These are phyloP conservation scores for Saccharomycopsis microspora DNA, from an alignment of 805 yeast genomes.

Conservation along the genomic window DNA sequence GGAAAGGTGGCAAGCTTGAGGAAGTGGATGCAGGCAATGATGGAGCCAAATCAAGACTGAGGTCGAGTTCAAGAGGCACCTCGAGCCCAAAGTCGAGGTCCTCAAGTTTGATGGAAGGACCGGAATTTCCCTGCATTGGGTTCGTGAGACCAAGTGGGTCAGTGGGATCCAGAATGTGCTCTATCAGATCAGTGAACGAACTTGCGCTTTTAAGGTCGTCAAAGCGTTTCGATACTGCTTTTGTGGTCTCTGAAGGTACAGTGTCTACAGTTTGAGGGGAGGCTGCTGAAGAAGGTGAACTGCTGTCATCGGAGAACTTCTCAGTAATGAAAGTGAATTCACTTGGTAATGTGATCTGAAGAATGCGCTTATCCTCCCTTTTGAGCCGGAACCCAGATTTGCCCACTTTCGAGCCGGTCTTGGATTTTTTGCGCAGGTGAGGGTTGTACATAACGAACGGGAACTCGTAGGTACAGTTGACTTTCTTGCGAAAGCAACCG, in stretches of 20 bases:
- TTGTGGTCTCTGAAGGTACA: not conserved
- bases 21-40: no score
- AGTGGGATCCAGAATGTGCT: not conserved
- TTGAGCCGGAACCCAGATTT: slow-evolving; percentile 1
- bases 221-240: not conserved
- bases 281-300: not conserved
- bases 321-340: slow-evolving; percentile 12
- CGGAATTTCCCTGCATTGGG: not conserved
- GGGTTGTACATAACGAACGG: slow-evolving; percentile 12
- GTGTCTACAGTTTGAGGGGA: not conserved
- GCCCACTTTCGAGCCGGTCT: not conserved
- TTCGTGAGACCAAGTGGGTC: not conserved
- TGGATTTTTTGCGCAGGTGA: slow-evolving; percentile 1
- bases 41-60: not conserved
- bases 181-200: not conserved
- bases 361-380: slow-evolving; percentile 6
- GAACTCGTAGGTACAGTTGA: slow-evolving; percentile 6
- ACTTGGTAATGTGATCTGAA: slow-evolving; percentile 11
- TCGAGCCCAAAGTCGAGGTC: not conserved
- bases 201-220: not conserved
- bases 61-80: not conserved
- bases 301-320: slow-evolving; percentile 3
- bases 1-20: not conserved
- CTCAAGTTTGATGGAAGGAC: not conserved
- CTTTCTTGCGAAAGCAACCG: slow-evolving; percentile 6